Evolutionary conservation across 2,329 filamentous ascomycete genomes (phyloP), one percentile per base, ranked within the genome.

Genomic region (Hawksworthiomyces lignivorus): DNA sequence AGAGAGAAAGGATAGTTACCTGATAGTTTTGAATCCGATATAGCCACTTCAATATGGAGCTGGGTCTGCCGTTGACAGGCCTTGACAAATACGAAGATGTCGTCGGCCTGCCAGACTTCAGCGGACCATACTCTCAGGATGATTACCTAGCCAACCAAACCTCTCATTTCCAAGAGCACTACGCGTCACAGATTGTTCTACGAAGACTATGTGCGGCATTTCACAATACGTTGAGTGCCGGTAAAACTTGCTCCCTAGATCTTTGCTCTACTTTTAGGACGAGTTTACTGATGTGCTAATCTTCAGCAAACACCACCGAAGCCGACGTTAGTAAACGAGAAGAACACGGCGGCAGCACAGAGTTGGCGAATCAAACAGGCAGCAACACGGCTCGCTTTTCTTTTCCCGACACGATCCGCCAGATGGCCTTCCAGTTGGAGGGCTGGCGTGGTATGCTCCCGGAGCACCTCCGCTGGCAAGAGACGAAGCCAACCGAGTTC

Each of bases 371-470:
- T n/a, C n/a, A n/a, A n/a, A n/a, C 15, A 19, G 2, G 29, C 32
- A 2, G 10, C 32, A 17, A 27, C 33, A 11, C 15, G 26, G 11
- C 17, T 15, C 12, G 14, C 27, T 28, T 18, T 11, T 20, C 24
- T 8, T 21, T 41, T 22, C 56, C 65, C 2, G 56, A 55, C 10
- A 65, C 68, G 3, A 66, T 78, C 39, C 68, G 66, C 35, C 68
- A 73, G 39, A 65, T 79, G 42, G 67, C 68, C 3, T 58, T 63
- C 9, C 70, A 78, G 49, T 66, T 80, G 3, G 69, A 73, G 9
- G 67, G 72, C 46, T 81, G 77, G 77, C 69, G 74, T 24, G 64
- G 64, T 9, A 63, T 78, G 51, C 62, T 81, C 5, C 76, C 77
- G 4, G 54, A 55, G 5, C 61, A 68, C 36, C 57, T 81, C 10